These are phyloP conservation scores for Leishmania tarentolae DNA, from an alignment of 208 protist genomes.

Conservation along the genomic window DNA sequence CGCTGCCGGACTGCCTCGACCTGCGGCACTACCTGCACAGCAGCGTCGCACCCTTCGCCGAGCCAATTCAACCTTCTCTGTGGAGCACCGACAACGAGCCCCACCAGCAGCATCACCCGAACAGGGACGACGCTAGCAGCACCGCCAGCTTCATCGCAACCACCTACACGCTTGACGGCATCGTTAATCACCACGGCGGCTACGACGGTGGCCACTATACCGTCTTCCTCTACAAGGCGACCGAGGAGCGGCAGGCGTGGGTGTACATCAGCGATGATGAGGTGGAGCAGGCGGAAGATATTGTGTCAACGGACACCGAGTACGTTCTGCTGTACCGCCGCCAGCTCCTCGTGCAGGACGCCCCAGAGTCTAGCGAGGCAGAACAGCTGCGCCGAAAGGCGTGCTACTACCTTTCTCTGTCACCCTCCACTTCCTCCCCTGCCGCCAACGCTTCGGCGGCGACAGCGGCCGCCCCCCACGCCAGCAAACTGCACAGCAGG, in stretches of 20 bases:
- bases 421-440: not conserved
- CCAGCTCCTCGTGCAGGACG: constrained; percentile 53
- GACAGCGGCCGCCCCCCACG: not conserved
- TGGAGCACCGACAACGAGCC: not conserved
- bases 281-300: constrained; percentile 30
- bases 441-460: not conserved
- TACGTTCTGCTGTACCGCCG: constrained; percentile 89
- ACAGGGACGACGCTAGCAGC: not conserved
- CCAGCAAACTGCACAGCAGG: not conserved
- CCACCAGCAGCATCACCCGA: not conserved
- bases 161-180: constrained; percentile 82
- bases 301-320: constrained; percentile 68
- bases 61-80: constrained; percentile 24
- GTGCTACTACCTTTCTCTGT: constrained; percentile 38
- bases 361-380: constrained; percentile 24
- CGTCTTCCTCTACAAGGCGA: constrained; percentile 67
- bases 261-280: constrained; percentile 83
- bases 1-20: constrained; percentile 57
- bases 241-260: constrained; percentile 50
- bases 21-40: constrained; percentile 66
- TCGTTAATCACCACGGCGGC: constrained; percentile 87
- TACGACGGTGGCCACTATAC: constrained; percentile 89
- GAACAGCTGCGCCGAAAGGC: constrained; percentile 62
- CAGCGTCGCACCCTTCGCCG: constrained; percentile 30
- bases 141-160: constrained; percentile 25